These are phyloP conservation scores for Aristolochia contorta DNA, from an alignment of 164 flowering plant genomes.

Conservation along the genomic window DNA sequence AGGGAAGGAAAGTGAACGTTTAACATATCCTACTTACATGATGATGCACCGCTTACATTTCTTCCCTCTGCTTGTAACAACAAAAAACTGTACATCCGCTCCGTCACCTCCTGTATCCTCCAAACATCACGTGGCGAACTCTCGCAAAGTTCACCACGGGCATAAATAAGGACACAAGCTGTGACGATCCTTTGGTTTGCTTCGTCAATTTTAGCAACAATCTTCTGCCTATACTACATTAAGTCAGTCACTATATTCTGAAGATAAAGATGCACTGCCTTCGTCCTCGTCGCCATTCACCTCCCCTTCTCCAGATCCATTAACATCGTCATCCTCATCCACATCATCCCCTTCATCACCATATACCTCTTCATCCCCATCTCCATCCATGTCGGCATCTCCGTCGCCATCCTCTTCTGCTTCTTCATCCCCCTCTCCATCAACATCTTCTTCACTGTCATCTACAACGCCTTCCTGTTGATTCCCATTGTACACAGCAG, in stretches of 20 bases:
- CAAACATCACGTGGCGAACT: too few relatives aligned
- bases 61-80: constrained; percentile 1
- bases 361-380: constrained; percentile 27
- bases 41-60: not conserved
- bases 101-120: too few relatives aligned
- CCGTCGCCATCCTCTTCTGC: constrained; percentile 23
- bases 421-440: constrained; percentile 18
- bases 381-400: constrained; percentile 17
- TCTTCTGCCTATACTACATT: not conserved
- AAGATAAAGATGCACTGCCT: constrained; percentile 32
- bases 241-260: constrained; percentile 52
- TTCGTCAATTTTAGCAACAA: not conserved
- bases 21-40: not conserved
- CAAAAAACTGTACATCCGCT: constrained; percentile 1
- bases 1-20: too few relatives aligned
- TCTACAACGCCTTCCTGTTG: constrained; percentile 17
- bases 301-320: constrained; percentile 9
- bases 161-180: too few relatives aligned
- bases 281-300: constrained; percentile 28
- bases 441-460: constrained; percentile 32
- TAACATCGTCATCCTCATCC: constrained; percentile 19
- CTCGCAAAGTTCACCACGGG: too few relatives aligned
- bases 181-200: too few relatives aligned
- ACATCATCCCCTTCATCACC: constrained; percentile 17
- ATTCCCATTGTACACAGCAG: constrained; percentile 15